phyloP scores from a whole-genome alignment of 2,329 filamentous ascomycete genomes.

The Catunica adiposa region DNA sequence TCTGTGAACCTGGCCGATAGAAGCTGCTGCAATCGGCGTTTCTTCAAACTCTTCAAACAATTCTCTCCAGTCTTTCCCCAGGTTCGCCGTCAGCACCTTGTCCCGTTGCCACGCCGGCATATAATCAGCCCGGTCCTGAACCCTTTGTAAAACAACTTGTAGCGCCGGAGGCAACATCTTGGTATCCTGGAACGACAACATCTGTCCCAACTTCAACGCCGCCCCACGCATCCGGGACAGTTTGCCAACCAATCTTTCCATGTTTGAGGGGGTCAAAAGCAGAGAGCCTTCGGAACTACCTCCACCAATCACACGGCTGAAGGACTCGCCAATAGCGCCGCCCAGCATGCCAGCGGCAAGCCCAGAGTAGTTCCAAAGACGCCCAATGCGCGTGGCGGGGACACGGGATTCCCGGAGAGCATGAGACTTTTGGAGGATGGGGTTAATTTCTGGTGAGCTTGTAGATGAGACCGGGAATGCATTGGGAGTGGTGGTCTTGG shows the following conservation, averaged over 20 bases:
- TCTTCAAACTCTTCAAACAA: constrained; percentile 78
- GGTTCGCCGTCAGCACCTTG: constrained; percentile 59
- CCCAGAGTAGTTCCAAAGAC: constrained; percentile 88
- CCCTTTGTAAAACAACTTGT: constrained; percentile 76
- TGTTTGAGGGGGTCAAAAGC: constrained; percentile 75
- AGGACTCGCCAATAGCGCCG: constrained; percentile 69
- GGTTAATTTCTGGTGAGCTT: constrained; percentile 5
- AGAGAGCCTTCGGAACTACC: constrained; percentile 45
- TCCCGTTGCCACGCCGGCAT: constrained; percentile 93
- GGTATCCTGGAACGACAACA: constrained; percentile 95
- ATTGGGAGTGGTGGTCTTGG: not conserved
- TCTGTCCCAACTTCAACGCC: constrained; percentile 90
- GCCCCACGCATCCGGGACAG: constrained; percentile 92
- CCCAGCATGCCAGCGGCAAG: constrained; percentile 91
- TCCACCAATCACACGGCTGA: constrained; percentile 64
- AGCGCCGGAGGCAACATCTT: constrained; percentile 85
- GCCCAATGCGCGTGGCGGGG: constrained; percentile 68
- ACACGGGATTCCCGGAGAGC: constrained; percentile 77
- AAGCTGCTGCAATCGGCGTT: constrained; percentile 82
- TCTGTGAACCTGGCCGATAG: constrained; percentile 89
- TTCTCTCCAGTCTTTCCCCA: constrained; percentile 71
- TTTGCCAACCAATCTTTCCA: constrained; percentile 83
- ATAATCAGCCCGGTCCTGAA: constrained; percentile 93
- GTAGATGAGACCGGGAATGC: not conserved
- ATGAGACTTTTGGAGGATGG: constrained; percentile 30